These are phyloP conservation scores for Ceratocystis huliohia DNA, from an alignment of 2,329 filamentous ascomycete species.

Conservation along the genomic window DNA sequence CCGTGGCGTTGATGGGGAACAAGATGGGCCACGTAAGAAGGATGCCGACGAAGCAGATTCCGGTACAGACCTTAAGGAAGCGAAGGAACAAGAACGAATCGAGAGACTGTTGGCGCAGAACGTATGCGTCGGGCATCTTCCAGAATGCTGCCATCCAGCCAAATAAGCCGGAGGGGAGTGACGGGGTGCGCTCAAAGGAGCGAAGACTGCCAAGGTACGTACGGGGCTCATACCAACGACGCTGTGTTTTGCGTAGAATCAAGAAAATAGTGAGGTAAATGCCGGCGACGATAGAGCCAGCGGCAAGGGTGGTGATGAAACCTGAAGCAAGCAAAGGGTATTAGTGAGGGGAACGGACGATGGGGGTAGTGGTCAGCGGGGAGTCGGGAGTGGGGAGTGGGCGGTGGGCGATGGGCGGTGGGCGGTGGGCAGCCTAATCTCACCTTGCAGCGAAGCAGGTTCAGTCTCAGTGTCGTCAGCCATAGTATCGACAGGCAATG, in stretches of 20 bases:
- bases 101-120: constrained; percentile 72
- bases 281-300: constrained; percentile 33
- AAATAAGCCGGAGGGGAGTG: constrained; percentile 42
- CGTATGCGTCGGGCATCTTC: constrained; percentile 56
- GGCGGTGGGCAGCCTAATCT: not conserved
- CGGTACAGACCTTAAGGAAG: constrained; percentile 57
- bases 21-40: constrained; percentile 77
- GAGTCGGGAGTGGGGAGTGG: not conserved
- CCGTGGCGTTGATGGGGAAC: constrained; percentile 76
- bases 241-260: constrained; percentile 33
- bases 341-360: not conserved
- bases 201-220: constrained; percentile 38
- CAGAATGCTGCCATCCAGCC: constrained; percentile 54
- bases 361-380: no score
- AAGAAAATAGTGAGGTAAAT: constrained; percentile 36
- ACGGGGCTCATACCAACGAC: constrained; percentile 38
- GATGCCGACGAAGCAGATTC: constrained; percentile 72
- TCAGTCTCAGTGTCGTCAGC: constrained; percentile 9
- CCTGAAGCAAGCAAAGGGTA: constrained; percentile 14
- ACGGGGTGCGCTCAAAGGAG: constrained; percentile 42
- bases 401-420: not conserved
- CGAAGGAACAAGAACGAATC: constrained; percentile 78
- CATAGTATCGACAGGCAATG: constrained; percentile 6
- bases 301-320: constrained; percentile 39
- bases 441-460: constrained; percentile 20